Conservation (phyloP, 2,329 filamentous ascomycete genomes). For the Trichocomaceae sp. region DNA sequence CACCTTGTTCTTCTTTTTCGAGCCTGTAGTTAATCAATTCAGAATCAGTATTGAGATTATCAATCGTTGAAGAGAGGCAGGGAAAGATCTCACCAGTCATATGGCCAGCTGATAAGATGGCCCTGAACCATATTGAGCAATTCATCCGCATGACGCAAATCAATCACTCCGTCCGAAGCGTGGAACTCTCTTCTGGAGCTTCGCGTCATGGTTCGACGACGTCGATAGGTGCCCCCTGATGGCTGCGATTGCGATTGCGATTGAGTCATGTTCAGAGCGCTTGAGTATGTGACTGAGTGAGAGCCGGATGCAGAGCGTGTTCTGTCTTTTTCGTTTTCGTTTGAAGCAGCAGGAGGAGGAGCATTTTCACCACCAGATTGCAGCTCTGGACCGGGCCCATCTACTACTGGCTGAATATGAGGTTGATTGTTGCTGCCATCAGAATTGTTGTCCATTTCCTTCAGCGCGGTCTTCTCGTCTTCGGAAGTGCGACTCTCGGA, state of each 20-base stretch:
- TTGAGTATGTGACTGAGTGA: slow-evolving; percentile 34
- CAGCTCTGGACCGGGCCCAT: slow-evolving; percentile 20
- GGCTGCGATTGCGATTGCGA: slow-evolving; percentile 17
- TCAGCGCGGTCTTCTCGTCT: slow-evolving; percentile 41
- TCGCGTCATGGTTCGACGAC: slow-evolving; percentile 41
- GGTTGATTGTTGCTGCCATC: background rate
- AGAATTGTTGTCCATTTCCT: slow-evolving; percentile 23
- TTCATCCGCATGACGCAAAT: slow-evolving; percentile 69
- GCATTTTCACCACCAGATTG: slow-evolving; percentile 14
- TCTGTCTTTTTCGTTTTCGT: slow-evolving; percentile 17
- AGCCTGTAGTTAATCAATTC: slow-evolving; percentile 46
- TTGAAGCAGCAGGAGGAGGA: slow-evolving; percentile 23
- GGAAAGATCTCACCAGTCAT: slow-evolving; percentile 62
- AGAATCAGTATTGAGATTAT: slow-evolving; percentile 14
- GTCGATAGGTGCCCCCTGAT: slow-evolving; percentile 10
- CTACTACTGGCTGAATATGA: slow-evolving; percentile 12
- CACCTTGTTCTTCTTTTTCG: slow-evolving; percentile 79
- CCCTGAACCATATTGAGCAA: slow-evolving; percentile 78
- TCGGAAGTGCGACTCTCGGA: slow-evolving; percentile 10
- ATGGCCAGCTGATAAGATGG: slow-evolving; percentile 83
- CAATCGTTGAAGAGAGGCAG: background rate
- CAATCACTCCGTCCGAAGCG: slow-evolving; percentile 67
- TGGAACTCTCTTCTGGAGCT: slow-evolving; percentile 43
- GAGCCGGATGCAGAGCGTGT: slow-evolving; percentile 19
- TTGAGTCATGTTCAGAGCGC: slow-evolving; percentile 29